Conservation (phyloP, 192 early-diverging fungal genomes). For the Fimicolochytrium jonesii region DNA sequence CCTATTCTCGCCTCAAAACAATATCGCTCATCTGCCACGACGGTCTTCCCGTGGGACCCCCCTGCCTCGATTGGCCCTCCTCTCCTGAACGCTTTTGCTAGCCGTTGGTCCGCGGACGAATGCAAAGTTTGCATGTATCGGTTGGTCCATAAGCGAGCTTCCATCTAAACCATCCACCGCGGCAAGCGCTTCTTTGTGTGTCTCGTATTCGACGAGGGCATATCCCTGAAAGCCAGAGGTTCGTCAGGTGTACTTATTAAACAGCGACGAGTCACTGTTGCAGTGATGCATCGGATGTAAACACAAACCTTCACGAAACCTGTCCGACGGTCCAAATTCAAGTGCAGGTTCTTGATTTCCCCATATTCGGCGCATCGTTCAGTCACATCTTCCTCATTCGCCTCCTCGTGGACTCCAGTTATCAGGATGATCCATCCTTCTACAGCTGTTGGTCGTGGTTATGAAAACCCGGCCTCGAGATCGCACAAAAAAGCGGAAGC, state of each 20-base stretch:
- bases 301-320: conserved; percentile 85
- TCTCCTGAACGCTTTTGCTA: conserved; percentile 20
- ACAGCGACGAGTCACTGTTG: no score
- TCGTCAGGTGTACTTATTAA: no score
- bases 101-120: conserved; percentile 59
- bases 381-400: conserved; percentile 82
- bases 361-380: conserved; percentile 87
- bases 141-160: conserved; percentile 68
- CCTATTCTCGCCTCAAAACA: no score
- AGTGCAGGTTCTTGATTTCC: conserved; percentile 81
- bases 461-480: no score
- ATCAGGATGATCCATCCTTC: conserved; percentile 97
- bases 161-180: conserved; percentile 74
- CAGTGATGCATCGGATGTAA: not conserved
- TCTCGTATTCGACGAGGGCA: conserved; percentile 83
- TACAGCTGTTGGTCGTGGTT: conserved; percentile 40
- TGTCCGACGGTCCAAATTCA: conserved; percentile 91
- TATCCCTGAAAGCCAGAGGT: no score
- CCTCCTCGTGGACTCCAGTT: conserved; percentile 91
- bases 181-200: conserved; percentile 69
- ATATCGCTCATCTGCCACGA: no score
- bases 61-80: no score
- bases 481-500: no score
- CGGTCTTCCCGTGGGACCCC: no score
- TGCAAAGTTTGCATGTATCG: conserved; percentile 78